Evolutionary conservation across 345 rosid genomes (phyloP).

Genomic region (Arabis hirsuta): DNA sequence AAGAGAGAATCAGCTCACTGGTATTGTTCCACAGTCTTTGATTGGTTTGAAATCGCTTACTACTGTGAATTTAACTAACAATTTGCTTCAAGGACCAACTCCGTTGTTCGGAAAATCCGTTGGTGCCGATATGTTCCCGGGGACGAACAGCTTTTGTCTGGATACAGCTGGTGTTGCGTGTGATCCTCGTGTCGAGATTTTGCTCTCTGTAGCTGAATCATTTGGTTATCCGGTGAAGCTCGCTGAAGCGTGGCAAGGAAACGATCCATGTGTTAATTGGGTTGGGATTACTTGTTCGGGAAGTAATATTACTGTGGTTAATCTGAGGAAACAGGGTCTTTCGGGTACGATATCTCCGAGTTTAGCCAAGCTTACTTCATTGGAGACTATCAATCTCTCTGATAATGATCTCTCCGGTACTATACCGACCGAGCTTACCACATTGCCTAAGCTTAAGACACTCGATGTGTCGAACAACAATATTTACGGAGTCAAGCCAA

Average conservation of each 20-base stretch:
- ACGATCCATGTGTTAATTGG: constrained; percentile 72
- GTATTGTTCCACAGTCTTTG: constrained; percentile 64
- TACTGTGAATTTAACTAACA: constrained; percentile 56
- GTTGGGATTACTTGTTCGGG: constrained; percentile 61
- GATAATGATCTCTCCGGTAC: constrained; percentile 57
- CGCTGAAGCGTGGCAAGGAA: constrained; percentile 50
- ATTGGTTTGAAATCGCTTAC: constrained; percentile 42
- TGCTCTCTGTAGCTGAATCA: constrained; percentile 44
- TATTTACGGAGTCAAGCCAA: constrained; percentile 57
- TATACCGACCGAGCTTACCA: constrained; percentile 65
- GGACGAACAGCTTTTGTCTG: constrained; percentile 48
- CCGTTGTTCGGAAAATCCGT: constrained; percentile 40
- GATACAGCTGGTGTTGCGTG: constrained; percentile 46
- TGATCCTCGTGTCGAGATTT: constrained; percentile 45
- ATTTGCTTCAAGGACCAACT: constrained; percentile 49
- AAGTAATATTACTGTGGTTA: constrained; percentile 51
- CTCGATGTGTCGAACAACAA: constrained; percentile 70
- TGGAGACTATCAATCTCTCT: constrained; percentile 58
- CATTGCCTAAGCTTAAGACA: constrained; percentile 52
- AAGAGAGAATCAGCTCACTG: constrained; percentile 71
- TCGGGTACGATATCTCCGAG: constrained; percentile 64
- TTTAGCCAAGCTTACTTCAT: constrained; percentile 52
- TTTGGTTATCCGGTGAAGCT: constrained; percentile 46
- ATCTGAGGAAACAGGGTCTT: constrained; percentile 55
- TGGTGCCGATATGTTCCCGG: constrained; percentile 29